phyloP scores from a whole-genome alignment of 257 asterid genomes.

The Ligustrum vulgare region DNA sequence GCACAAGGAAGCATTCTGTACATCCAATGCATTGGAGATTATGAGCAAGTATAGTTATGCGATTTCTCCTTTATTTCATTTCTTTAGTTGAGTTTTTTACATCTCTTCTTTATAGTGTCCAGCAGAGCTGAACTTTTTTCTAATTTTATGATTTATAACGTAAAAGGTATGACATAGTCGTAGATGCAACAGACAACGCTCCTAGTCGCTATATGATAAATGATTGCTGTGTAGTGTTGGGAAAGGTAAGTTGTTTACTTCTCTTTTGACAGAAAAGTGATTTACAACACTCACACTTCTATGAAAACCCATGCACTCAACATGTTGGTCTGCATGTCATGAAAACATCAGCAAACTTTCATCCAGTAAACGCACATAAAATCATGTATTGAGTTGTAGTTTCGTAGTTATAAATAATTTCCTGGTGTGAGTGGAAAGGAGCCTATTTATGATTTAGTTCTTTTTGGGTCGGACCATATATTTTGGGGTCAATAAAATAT shows the following conservation, averaged over 20 bases:
- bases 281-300: background rate
- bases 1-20: conserved; percentile 84
- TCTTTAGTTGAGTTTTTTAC: conserved; percentile 7
- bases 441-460: background rate
- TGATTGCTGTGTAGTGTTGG: conserved; percentile 88
- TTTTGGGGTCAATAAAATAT: background rate
- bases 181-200: conserved; percentile 96
- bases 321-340: background rate
- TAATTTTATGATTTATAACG: conserved; percentile 25
- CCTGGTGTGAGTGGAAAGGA: background rate
- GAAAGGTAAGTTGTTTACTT: conserved; percentile 62
- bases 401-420: background rate
- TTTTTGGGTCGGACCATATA: background rate
- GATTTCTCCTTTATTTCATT: background rate
- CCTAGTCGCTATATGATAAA: conserved; percentile 97
- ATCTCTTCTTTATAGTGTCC: background rate
- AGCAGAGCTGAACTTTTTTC: conserved; percentile 8
- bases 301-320: background rate
- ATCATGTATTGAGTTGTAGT: background rate
- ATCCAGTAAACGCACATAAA: background rate
- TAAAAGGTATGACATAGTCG: conserved; percentile 80
- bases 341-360: background rate
- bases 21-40: conserved; percentile 83
- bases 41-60: conserved; percentile 52
- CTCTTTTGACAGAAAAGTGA: conserved; percentile 4